Evolutionary conservation across 768 basidiomycete species (phyloP), one percentile per base, ranked within the genome.

Genomic region (Mycena albidolilacea): DNA sequence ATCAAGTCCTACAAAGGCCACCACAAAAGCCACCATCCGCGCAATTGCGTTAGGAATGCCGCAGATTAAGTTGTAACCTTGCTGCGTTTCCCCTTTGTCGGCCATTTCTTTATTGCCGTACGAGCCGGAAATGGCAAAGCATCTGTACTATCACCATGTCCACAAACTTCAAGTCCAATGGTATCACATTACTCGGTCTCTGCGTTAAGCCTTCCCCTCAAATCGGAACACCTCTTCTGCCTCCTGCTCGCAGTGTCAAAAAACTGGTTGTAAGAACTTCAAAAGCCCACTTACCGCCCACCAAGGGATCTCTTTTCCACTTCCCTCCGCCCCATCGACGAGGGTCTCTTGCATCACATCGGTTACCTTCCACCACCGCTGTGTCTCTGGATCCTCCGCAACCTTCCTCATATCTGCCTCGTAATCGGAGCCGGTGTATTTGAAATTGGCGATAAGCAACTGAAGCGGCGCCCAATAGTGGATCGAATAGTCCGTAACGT

Each of bases 291-390:
- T 77, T 71, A 91, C 90, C 82, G 83, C 85, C 91, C 90, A 90
- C 94, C 94, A 95, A 69, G 93, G 91, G 14, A 90, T 82, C 5
- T 88, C 89, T 30, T 85, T 86, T 12, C 89, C 93, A 72, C 93
- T 94, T 17, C 93, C 93, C 7, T 84, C 85, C 5, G 93, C 93
- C 48, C 89, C 92, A 4, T 88, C 85, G n/a, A 90, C 85, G 54
- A 95, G 89, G 77, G 90, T 92, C 80, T 92, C 89, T 81, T 95
- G 94, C 93, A 95, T 93, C 5, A 77, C 84, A 79, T 94, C 94
- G 0, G 93, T 95, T 55, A 94, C 79, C 75, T 85, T 82, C 94
- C 94, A 95, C 94, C 94, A 95, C 70, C 87, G 79, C 79, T 87
- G 87, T n/a, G 93, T 95, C 78, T 91, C 90, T 17, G 88, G 84